A percentile compares a stretch with the other conserved stretches of the same genome.
Evolutionary conservation across 768 basidiomycete genomes (phyloP).

Genomic region (Xerocomus brunneocitrinus): DNA sequence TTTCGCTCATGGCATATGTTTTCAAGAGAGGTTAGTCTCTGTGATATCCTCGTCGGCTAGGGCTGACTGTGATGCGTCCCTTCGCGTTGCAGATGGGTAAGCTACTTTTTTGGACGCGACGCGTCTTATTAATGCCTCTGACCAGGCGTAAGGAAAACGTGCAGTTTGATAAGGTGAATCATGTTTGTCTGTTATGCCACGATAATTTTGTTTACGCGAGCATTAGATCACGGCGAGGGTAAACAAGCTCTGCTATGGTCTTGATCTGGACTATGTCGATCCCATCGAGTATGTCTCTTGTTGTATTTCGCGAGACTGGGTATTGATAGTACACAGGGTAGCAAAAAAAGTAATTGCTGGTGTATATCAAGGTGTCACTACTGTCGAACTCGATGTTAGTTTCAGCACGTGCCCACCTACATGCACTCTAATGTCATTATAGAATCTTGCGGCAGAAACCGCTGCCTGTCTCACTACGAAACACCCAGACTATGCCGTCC

Average conservation of each 20-base stretch:
- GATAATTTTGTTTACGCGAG: constrained; percentile 13
- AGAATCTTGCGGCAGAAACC: constrained; percentile 97
- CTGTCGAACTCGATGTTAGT: constrained; percentile 92
- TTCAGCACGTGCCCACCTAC: neutral
- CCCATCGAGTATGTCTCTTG: constrained; percentile 63
- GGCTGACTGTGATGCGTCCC: constrained; percentile 7
- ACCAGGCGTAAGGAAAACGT: constrained; percentile 83
- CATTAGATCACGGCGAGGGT: constrained; percentile 79
- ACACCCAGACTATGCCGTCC: constrained; percentile 96
- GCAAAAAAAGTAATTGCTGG: constrained; percentile 91
- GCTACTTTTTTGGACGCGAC: constrained; percentile 13
- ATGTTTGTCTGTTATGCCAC: constrained; percentile 6
- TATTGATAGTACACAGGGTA: constrained; percentile 45
- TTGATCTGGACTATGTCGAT: constrained; percentile 88
- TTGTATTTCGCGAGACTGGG: neutral
- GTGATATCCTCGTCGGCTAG: neutral
- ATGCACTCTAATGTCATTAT: constrained; percentile 3
- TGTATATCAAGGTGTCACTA: constrained; percentile 94
- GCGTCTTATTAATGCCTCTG: constrained; percentile 18
- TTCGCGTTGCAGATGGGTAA: constrained; percentile 43
- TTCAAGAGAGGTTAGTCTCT: constrained; percentile 51
- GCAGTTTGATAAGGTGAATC: constrained; percentile 83
- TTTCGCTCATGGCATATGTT: constrained; percentile 43
- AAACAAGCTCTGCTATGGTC: constrained; percentile 91
- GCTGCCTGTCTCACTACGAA: constrained; percentile 96